phyloP scores from a whole-genome alignment of 495 filamentous ascomycete species.

The Lindgomyces ingoldianus region DNA sequence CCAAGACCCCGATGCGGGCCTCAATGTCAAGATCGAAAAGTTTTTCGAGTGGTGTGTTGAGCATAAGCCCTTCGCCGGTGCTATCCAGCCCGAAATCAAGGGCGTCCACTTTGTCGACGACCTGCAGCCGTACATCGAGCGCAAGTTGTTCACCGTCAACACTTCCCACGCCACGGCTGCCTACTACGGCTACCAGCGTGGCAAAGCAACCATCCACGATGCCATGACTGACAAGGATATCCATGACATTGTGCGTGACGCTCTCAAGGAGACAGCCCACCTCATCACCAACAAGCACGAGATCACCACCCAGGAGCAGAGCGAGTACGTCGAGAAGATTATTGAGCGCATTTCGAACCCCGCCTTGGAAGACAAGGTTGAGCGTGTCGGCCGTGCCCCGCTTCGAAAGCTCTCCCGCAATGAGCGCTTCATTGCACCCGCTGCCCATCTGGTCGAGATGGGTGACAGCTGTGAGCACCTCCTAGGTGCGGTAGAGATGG shows the following conservation, averaged over 20 bases:
- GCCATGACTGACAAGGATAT: conserved; percentile 70
- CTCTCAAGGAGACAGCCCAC: conserved; percentile 76
- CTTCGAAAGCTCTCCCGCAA: conserved; percentile 87
- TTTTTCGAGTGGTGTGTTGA: conserved; percentile 99
- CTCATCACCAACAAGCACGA: conserved; percentile 86
- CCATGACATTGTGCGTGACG: conserved; percentile 69
- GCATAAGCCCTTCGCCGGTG: conserved; percentile 67
- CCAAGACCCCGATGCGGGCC: conserved; percentile 72
- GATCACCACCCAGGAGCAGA: conserved; percentile 74
- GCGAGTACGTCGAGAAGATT: conserved; percentile 89
- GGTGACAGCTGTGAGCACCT: conserved; percentile 69
- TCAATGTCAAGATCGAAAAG: conserved; percentile 93
- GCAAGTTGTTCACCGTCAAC: conserved; percentile 99
- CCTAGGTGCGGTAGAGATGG: conserved; percentile 77
- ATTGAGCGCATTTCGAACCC: conserved; percentile 90
- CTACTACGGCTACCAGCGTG: conserved; percentile 84
- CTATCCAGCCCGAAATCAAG: conserved; percentile 69
- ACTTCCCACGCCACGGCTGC: conserved; percentile 96
- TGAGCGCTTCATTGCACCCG: conserved; percentile 94
- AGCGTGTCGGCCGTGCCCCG: conserved; percentile 93
- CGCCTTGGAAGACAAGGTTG: conserved; percentile 87
- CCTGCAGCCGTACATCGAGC: conserved; percentile 93
- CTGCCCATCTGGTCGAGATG: conserved; percentile 76
- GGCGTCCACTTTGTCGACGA: conserved; percentile 92
- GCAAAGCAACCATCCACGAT: conserved; percentile 85